These are phyloP conservation scores for Hylodesmum podocarpum DNA, from an alignment of 306 rosid species.

Conservation along the genomic window DNA sequence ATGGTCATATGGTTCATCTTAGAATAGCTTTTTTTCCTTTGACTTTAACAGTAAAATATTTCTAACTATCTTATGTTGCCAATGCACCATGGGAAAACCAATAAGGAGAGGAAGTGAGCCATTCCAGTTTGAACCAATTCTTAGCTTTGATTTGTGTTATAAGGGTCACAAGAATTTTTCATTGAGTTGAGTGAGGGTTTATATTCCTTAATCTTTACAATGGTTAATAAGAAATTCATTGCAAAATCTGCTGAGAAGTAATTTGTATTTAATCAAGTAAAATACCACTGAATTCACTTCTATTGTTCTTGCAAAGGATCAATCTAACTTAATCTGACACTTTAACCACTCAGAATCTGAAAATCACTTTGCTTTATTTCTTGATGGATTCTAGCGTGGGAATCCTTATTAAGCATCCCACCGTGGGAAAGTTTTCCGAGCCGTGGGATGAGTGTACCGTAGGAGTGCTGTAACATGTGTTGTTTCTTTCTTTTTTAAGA, in stretches of 20 bases:
- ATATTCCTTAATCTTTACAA: neutral
- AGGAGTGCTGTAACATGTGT: no score
- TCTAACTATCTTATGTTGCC: no score
- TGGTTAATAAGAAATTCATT: neutral
- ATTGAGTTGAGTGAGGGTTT: neutral
- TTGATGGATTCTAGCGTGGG: no score
- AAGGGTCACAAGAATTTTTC: neutral
- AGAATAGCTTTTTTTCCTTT: no score
- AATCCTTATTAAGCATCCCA: no score
- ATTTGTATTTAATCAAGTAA: neutral
- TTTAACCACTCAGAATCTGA: neutral
- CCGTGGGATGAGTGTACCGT: no score
- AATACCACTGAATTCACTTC: neutral
- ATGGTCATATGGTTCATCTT: no score
- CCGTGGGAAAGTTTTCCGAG: no score
- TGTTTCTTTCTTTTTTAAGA: no score
- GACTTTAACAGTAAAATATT: no score
- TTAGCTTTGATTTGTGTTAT: constrained; percentile 14
- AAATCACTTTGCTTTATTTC: constrained; percentile 2
- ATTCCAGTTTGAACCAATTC: neutral
- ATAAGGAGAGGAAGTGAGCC: neutral
- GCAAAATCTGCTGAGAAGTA: neutral
- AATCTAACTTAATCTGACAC: constrained; percentile 12
- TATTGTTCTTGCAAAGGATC: neutral
- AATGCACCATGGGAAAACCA: neutral